These are phyloP conservation scores for Phaffia australis DNA, from an alignment of 768 basidiomycete species.

Conservation along the genomic window DNA sequence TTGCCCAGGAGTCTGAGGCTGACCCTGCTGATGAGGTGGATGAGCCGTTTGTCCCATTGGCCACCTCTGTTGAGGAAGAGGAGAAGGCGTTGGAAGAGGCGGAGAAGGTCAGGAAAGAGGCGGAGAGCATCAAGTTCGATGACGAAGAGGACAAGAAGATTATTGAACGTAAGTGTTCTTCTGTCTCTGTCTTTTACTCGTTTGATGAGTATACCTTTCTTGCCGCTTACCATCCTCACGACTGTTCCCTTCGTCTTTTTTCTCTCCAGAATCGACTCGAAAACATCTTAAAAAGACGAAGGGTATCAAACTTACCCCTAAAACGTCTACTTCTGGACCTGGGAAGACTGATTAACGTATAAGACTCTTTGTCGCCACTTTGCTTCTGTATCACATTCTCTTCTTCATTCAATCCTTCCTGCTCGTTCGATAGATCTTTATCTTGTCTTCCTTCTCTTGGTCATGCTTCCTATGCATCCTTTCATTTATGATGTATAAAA, in stretches of 20 bases:
- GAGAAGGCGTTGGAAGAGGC: conserved; percentile 39
- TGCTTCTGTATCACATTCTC: no score
- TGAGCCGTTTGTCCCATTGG: conserved; percentile 28
- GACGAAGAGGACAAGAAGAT: conserved; percentile 64
- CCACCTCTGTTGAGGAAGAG: conserved; percentile 31
- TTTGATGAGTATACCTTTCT: conserved; percentile 12
- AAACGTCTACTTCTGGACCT: neutral
- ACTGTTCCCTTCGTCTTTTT: conserved; percentile 17
- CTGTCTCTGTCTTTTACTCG: conserved; percentile 25
- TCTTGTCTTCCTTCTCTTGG: no score
- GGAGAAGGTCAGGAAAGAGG: conserved; percentile 34
- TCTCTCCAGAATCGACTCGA: conserved; percentile 36
- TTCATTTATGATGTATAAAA: no score
- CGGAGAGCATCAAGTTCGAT: conserved; percentile 46
- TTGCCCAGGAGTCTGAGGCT: conserved; percentile 35
- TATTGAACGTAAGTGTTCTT: conserved; percentile 59
- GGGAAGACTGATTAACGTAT: no score
- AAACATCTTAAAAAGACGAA: conserved; percentile 42
- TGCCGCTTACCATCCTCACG: conserved; percentile 21
- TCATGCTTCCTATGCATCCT: no score
- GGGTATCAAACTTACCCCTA: conserved; percentile 36
- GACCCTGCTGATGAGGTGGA: conserved; percentile 30
- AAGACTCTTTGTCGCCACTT: no score
- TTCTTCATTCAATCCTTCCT: no score
- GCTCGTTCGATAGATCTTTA: no score